phyloP scores from a whole-genome alignment of 176 grass and related monocot genomes.

The Aegilops speltoides region DNA sequence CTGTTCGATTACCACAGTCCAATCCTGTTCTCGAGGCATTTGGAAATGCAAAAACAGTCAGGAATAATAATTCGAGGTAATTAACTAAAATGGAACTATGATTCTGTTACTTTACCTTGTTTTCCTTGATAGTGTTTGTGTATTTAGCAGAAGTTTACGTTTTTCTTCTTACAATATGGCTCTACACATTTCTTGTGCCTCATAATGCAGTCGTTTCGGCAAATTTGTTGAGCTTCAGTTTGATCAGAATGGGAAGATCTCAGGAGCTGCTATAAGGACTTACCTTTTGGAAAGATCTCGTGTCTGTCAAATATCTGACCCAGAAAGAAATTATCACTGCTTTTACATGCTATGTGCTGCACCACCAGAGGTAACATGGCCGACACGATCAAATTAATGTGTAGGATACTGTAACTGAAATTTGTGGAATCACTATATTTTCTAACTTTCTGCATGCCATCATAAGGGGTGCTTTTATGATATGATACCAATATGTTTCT shows the following conservation, averaged over 20 bases:
- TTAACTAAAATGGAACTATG: constrained; percentile 5
- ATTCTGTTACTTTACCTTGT: neutral
- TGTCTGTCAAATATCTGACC: constrained; percentile 94
- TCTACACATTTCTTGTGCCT: constrained; percentile 36
- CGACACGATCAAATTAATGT: constrained; percentile 4
- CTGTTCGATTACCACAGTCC: constrained; percentile 60
- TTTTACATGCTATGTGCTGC: constrained; percentile 94
- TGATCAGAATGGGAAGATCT: constrained; percentile 72
- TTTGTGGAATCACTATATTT: neutral
- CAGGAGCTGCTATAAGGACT: constrained; percentile 89
- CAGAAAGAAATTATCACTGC: constrained; percentile 93
- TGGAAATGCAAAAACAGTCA: constrained; percentile 92
- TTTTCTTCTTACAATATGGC: constrained; percentile 13
- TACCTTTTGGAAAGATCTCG: constrained; percentile 90
- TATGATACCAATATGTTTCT: neutral
- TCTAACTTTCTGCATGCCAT: neutral
- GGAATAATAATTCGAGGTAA: constrained; percentile 95
- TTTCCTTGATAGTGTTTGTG: constrained; percentile 14
- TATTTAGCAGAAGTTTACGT: neutral
- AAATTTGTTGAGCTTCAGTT: constrained; percentile 98
- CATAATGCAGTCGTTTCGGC: constrained; percentile 68
- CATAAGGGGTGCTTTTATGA: neutral
- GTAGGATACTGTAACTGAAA: constrained; percentile 7
- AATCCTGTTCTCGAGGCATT: constrained; percentile 96
- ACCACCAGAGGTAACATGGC: constrained; percentile 55